Evolutionary conservation across 768 basidiomycete genomes (phyloP).

Genomic region (Leccinum variicolor): DNA sequence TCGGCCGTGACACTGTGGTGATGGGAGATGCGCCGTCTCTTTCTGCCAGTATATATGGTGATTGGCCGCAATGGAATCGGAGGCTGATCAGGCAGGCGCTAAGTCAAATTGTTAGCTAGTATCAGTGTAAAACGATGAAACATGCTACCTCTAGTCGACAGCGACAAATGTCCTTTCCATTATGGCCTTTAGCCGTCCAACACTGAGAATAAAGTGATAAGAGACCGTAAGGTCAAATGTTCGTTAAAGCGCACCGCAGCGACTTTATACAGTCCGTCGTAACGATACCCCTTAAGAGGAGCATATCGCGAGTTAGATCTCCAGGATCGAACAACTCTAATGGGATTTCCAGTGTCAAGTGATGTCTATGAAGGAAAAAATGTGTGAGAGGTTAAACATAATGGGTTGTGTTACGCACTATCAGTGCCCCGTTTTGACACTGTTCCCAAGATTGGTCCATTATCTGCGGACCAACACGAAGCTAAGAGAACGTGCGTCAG

Average conservation of each 20-base stretch:
- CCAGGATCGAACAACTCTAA: conserved; percentile 28
- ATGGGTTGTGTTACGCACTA: conserved; percentile 8
- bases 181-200: too few relatives aligned
- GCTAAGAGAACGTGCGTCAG: conserved; percentile 1
- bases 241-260: too few relatives aligned
- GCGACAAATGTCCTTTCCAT: too few relatives aligned
- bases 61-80: conserved; percentile 8
- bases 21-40: not conserved
- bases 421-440: conserved; percentile 11
- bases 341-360: conserved; percentile 10
- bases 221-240: too few relatives aligned
- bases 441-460: conserved; percentile 22
- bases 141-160: too few relatives aligned
- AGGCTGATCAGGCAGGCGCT: too few relatives aligned
- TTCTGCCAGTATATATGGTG: not conserved
- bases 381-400: not conserved
- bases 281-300: conserved; percentile 24
- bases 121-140: too few relatives aligned
- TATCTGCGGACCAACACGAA: conserved; percentile 21
- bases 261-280: conserved; percentile 32
- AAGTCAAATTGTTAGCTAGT: too few relatives aligned
- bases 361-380: conserved; percentile 16
- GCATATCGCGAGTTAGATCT: conserved; percentile 23
- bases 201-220: too few relatives aligned
- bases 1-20: not conserved